phyloP scores from a whole-genome alignment of 805 yeast species.

The Wickerhamiella cacticola region DNA sequence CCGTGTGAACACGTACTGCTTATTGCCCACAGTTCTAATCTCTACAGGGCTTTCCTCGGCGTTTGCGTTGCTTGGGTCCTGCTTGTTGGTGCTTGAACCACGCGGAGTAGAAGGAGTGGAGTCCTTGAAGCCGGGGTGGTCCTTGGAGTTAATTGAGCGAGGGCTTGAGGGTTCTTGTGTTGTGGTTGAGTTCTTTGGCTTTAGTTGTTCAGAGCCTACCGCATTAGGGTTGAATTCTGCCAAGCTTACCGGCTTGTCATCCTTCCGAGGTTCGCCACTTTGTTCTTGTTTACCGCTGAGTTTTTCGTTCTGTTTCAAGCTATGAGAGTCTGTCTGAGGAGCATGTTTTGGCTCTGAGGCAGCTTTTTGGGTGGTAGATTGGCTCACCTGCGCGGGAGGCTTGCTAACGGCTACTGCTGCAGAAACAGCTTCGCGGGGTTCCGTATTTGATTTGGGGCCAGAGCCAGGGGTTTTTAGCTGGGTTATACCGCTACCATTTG shows the following conservation, averaged over 20 bases:
- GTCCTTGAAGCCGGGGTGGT: no score
- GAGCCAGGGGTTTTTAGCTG: neutral
- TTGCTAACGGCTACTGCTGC: neutral
- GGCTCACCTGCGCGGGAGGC: neutral
- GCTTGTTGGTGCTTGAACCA: neutral
- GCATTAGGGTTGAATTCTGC: no score
- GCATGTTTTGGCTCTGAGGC: neutral
- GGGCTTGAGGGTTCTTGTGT: no score
- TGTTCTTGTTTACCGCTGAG: no score
- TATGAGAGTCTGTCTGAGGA: no score
- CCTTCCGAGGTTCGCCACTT: no score
- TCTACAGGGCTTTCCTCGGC: conserved; percentile 4
- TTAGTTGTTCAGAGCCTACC: no score
- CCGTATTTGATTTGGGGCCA: neutral
- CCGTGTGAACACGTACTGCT: conserved; percentile 6
- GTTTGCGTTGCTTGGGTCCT: neutral
- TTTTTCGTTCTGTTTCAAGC: no score
- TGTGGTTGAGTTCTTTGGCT: no score
- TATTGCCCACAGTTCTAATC: conserved; percentile 5
- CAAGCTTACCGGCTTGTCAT: no score
- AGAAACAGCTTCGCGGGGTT: neutral
- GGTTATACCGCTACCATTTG: neutral
- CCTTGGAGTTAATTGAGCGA: no score
- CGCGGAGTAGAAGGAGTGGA: neutral
- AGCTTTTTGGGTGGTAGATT: no score